Base-by-base conservation (phyloP, 192 early-diverging fungal species). In the Spinellus fusiger region DNA sequence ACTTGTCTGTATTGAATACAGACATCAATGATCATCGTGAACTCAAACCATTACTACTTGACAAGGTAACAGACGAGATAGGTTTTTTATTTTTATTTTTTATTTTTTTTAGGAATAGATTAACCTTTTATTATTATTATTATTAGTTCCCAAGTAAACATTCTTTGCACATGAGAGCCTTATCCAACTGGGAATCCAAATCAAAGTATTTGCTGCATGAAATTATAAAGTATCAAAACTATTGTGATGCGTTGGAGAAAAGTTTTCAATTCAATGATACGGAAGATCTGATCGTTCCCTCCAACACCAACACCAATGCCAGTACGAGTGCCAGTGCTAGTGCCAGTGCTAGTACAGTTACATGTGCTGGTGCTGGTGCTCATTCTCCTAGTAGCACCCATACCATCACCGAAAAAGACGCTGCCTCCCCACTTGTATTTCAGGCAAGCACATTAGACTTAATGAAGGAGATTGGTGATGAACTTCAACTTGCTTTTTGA, bases 211-310 rank as follows among this genome's bases (percentile, higher is more conserved):
- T 91, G 32, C 65, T 91, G 46, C 79, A 86, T 64, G 89, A 91
- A 74, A 86, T 89, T 62, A 84, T 91, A 70, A 91, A 89, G 60
- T 89, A 89, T 59, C 85, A 88, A 67, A 86, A 84, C 62, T 91
- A 91, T 58, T 83, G 83, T 6, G 89, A 91, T 54, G 79, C 76
- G 15, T 59, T 91, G 64, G 83, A 88, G 58, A 82, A 81, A 32
- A 52, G 57, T 22, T 47, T 60, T 1, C 64, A 57, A 33, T 35
- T 35, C 3, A 49, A 34, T 18, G 31, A 61, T 16, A 40, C 35
- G 13, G 25, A 35, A 22, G 25, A 13, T 37, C n/a, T n/a, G n/a
- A n/a, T n/a, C n/a, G n/a, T n/a, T n/a, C n/a, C n/a, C n/a, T n/a
- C n/a, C n/a, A n/a, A n/a, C n/a, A n/a, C n/a, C n/a, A n/a, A n/a